A percentile compares a stretch with the other conserved stretches of the same genome.
Evolutionary conservation across 2,329 filamentous ascomycete species (phyloP).

Genomic region (Huntiella omanensis): DNA sequence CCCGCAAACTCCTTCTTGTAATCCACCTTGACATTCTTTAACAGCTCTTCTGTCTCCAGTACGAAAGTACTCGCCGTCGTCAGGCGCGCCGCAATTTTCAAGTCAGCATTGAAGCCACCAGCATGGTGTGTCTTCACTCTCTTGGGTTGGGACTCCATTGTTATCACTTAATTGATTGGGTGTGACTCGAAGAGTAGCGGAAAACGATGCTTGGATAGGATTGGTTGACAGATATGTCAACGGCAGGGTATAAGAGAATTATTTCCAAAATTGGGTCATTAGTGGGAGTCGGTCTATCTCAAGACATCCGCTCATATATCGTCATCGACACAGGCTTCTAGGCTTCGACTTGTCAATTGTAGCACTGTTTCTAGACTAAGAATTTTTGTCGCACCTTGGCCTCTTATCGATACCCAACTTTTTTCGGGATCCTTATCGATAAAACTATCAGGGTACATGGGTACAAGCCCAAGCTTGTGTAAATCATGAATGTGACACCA

Average conservation of each 20-base stretch:
- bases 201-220: too few species aligned
- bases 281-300: background rate
- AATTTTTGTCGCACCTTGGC: slow-evolving; percentile 9
- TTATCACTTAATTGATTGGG: background rate
- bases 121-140: slow-evolving; percentile 29
- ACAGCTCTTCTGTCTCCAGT: slow-evolving; percentile 39
- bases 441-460: background rate
- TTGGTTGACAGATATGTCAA: too few species aligned
- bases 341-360: too few species aligned
- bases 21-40: slow-evolving; percentile 34
- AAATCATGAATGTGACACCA: background rate
- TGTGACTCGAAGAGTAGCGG: too few species aligned
- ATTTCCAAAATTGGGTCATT: too few species aligned
- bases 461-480: background rate
- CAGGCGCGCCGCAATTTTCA: slow-evolving; percentile 21
- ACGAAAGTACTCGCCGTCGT: slow-evolving; percentile 35
- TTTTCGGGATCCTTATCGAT: slow-evolving; percentile 3
- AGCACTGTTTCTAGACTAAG: background rate
- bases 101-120: slow-evolving; percentile 23
- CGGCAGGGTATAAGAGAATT: too few species aligned
- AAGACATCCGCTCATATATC: background rate
- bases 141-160: slow-evolving; percentile 30
- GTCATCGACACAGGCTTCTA: background rate
- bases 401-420: slow-evolving; percentile 10
- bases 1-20: slow-evolving; percentile 29